phyloP scores from a whole-genome alignment of 352 stramenopile genomes.

The Phytophthora cactorum region DNA sequence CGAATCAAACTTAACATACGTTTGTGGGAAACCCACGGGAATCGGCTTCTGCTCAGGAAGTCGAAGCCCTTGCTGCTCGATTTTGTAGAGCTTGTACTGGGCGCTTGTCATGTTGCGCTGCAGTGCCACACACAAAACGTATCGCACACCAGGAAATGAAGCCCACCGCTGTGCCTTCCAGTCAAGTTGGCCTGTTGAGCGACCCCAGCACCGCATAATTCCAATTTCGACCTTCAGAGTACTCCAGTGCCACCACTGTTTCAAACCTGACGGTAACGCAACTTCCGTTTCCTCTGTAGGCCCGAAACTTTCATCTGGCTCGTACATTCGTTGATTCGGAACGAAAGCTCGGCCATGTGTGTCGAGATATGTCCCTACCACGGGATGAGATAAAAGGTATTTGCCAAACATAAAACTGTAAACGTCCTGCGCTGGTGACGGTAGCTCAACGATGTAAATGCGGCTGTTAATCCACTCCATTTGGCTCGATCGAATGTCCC shows the following conservation, averaged over 20 bases:
- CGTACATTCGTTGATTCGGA: conserved; percentile 1
- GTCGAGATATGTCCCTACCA: neutral
- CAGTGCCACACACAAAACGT: neutral
- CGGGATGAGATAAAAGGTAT: too few relatives aligned
- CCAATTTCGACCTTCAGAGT: conserved; percentile 4
- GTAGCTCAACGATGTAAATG: neutral
- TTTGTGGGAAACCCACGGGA: neutral
- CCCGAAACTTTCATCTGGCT: neutral
- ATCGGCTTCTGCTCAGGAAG: neutral
- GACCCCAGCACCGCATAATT: neutral
- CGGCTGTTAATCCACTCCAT: neutral
- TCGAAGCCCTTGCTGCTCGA: neutral
- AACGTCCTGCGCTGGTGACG: neutral
- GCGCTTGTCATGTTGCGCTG: neutral
- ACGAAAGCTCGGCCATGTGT: neutral
- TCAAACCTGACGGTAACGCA: neutral
- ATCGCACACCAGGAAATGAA: neutral
- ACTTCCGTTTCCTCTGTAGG: neutral
- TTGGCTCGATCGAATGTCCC: neutral
- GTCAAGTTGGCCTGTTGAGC: neutral
- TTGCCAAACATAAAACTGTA: too few relatives aligned
- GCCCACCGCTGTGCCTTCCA: neutral
- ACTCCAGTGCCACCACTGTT: neutral
- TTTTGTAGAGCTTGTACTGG: conserved; percentile 1
- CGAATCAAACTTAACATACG: neutral